Conservation (phyloP, 1,284 basidiomycete species). For the Agaricales sp. region DNA sequence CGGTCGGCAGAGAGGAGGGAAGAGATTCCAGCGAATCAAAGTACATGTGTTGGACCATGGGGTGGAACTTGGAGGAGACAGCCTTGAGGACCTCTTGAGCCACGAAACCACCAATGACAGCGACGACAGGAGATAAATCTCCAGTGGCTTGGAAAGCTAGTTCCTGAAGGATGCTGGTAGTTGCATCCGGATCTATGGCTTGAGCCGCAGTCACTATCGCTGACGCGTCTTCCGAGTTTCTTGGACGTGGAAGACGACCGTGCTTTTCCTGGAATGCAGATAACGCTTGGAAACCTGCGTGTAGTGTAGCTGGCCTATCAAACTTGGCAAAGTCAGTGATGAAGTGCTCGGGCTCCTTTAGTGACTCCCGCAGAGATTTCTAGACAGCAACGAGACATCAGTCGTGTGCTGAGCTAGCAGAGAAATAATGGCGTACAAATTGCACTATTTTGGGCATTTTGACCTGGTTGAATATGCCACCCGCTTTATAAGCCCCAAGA, state of each 20-base stretch:
- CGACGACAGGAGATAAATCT: constrained; percentile 87
- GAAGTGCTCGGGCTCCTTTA: constrained; percentile 80
- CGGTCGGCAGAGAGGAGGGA: constrained; percentile 65
- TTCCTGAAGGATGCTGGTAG: constrained; percentile 79
- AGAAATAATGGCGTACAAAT: constrained; percentile 45
- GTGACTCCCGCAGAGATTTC: constrained; percentile 91
- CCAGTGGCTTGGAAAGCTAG: constrained; percentile 90
- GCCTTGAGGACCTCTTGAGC: constrained; percentile 98
- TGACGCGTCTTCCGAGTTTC: constrained; percentile 78
- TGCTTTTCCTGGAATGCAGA: constrained; percentile 69
- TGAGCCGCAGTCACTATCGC: constrained; percentile 69
- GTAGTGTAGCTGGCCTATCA: constrained; percentile 84
- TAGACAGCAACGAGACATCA: constrained; percentile 22
- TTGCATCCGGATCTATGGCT: constrained; percentile 60
- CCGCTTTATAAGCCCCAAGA: constrained; percentile 74
- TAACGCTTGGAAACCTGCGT: constrained; percentile 93
- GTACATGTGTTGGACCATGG: constrained; percentile 92
- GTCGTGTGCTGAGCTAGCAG: neutral
- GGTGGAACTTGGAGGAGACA: constrained; percentile 97
- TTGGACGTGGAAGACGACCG: constrained; percentile 71
- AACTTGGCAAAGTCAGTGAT: constrained; percentile 98
- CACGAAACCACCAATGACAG: constrained; percentile 95
- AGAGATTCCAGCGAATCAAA: constrained; percentile 97
- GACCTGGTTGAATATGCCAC: constrained; percentile 96
- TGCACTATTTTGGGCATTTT: constrained; percentile 97